Evolutionary conservation across 768 basidiomycete genomes (phyloP), one percentile per base, ranked within the genome.

Genomic region (Psilocybe cubensis): DNA sequence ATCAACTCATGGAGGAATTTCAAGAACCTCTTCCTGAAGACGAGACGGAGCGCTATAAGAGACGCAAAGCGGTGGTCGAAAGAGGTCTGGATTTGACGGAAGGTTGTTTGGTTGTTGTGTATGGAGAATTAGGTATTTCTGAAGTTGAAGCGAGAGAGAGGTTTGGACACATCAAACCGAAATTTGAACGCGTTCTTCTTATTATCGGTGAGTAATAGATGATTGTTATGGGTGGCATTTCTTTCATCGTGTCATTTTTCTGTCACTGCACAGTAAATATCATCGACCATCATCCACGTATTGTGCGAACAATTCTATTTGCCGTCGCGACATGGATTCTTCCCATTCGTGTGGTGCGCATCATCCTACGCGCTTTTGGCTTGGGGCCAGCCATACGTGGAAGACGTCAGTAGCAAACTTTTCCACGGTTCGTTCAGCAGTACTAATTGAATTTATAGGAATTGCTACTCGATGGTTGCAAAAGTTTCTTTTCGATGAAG

Each of bases 1-100:
- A 59, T 14, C 47, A 48, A 3, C 52, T 76, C 21, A 54, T 70
- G 29, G 63, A 62, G 3, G 70, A 73, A 45, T 73, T 79, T 49
- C 64, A 70, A 2, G 56, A 70, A 1, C 70, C 74, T 3, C 55
- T 60, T 20, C 63, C 60, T 10, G 67, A 62, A 33, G 63, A 72
- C 28, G 33, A 70, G 27, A 71, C 72, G 7, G 69, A 72, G 4
- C 53, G 63, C 11, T 72, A 75, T 50, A 66, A 62, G 29, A 53
- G 68, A 24, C 65, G 73, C 2, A 59, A 54, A 17, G 53, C 9
- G 4, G 63, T 65, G 27, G 61, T 75, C 3, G 24, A 12, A 4
- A 38, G 23, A 10, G 60, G 63, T 4, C 58, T 79, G 28, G 58
- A 62, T 10, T 62, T 66, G 56, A 57, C 66, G 0, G 71, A 72